phyloP scores from a whole-genome alignment of 805 yeast species.

The Lipomyces orientalis region DNA sequence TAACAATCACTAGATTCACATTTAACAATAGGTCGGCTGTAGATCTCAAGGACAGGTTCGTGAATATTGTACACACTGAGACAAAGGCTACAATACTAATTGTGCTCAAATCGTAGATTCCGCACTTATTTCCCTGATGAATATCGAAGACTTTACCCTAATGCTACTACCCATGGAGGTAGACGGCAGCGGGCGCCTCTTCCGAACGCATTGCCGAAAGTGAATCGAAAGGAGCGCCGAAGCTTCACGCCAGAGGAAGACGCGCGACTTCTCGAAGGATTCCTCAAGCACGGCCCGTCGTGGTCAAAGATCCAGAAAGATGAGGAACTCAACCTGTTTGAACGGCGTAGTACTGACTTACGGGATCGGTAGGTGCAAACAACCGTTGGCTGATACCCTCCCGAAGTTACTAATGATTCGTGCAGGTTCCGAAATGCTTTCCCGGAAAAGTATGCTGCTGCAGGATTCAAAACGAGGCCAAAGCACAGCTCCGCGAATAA shows the following conservation, averaged over 20 bases:
- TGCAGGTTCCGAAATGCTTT: slow-evolving; percentile 50
- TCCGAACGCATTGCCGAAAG: slow-evolving; percentile 47
- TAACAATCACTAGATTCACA: slow-evolving; percentile 38
- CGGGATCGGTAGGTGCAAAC: slow-evolving; percentile 46
- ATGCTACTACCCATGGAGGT: slow-evolving; percentile 52
- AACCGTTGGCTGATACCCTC: background rate
- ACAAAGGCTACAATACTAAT: background rate
- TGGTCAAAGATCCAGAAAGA: slow-evolving; percentile 55
- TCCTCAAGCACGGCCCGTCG: slow-evolving; percentile 51
- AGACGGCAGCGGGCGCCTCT: slow-evolving; percentile 36
- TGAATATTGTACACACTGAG: background rate
- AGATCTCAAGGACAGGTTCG: slow-evolving; percentile 49
- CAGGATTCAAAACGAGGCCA: slow-evolving; percentile 48
- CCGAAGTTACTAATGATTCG: background rate
- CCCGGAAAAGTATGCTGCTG: slow-evolving; percentile 52
- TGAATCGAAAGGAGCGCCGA: slow-evolving; percentile 52
- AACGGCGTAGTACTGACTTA: slow-evolving; percentile 52
- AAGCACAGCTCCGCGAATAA: slow-evolving; percentile 22
- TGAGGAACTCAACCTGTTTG: slow-evolving; percentile 46
- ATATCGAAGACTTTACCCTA: slow-evolving; percentile 52
- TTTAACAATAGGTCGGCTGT: slow-evolving; percentile 54
- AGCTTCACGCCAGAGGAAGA: slow-evolving; percentile 52
- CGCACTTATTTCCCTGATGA: slow-evolving; percentile 55
- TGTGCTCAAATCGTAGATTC: slow-evolving; percentile 41
- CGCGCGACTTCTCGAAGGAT: slow-evolving; percentile 51